Conservation (phyloP, 2,329 filamentous ascomycete genomes). For the Xylaria sp. region DNA sequence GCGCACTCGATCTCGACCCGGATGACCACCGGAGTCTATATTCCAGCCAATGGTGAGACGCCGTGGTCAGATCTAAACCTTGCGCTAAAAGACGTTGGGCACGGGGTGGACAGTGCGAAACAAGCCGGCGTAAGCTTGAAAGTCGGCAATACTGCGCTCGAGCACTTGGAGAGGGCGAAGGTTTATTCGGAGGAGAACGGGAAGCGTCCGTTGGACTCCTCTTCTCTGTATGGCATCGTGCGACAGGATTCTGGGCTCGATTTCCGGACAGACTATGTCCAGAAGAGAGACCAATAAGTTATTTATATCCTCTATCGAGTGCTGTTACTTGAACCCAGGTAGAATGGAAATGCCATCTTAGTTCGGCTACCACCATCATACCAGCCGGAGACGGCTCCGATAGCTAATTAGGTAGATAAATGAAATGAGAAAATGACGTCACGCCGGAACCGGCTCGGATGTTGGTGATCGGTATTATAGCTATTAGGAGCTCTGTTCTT, state of each 20-base stretch:
- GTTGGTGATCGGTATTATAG: background rate
- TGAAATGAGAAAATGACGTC: constrained; percentile 15
- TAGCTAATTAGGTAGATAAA: too few relatives aligned
- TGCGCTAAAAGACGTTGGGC: constrained; percentile 63
- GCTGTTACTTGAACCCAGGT: too few relatives aligned
- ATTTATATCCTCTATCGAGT: background rate
- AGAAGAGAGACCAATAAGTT: constrained; percentile 28
- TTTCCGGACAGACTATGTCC: constrained; percentile 35
- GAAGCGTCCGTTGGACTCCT: constrained; percentile 58
- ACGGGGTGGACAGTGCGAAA: constrained; percentile 58
- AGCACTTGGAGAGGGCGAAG: constrained; percentile 56
- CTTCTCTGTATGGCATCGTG: constrained; percentile 61
- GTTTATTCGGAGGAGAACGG: constrained; percentile 49
- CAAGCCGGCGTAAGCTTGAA: constrained; percentile 53
- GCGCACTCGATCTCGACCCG: constrained; percentile 53
- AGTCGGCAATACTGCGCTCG: constrained; percentile 56
- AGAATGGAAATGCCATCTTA: too few relatives aligned
- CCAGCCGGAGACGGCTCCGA: background rate
- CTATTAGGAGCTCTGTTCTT: background rate
- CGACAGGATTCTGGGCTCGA: constrained; percentile 37
- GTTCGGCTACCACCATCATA: background rate
- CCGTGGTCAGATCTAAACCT: constrained; percentile 61
- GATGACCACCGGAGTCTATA: constrained; percentile 53
- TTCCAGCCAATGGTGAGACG: constrained; percentile 48
- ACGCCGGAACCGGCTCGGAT: background rate